Evolutionary conservation across 176 grass and related monocot species (phyloP).

Genomic region (Oryza punctata): DNA sequence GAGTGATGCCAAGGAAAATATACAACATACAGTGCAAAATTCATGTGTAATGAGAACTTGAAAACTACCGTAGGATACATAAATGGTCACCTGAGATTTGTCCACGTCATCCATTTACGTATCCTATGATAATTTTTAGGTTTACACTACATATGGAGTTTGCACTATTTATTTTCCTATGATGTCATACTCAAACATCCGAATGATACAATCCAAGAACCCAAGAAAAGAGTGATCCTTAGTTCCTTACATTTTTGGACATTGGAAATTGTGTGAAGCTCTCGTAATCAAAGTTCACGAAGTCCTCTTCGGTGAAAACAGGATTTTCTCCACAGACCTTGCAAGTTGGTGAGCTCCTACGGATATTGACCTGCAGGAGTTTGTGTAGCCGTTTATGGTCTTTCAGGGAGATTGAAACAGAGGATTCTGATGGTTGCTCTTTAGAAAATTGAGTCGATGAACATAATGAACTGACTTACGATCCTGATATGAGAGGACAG

Average conservation of each 20-base stretch:
- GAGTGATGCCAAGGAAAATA: background rate
- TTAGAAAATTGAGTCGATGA: background rate
- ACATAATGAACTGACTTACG: slow-evolving; percentile 55
- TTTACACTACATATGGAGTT: too few relatives aligned
- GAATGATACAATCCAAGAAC: background rate
- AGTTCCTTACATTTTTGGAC: slow-evolving; percentile 70
- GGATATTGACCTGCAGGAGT: slow-evolving; percentile 71
- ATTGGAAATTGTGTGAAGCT: slow-evolving; percentile 81
- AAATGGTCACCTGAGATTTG: too few relatives aligned
- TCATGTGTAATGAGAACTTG: too few relatives aligned
- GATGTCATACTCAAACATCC: background rate
- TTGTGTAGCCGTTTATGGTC: background rate
- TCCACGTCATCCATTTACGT: too few relatives aligned
- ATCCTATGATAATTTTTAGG: too few relatives aligned
- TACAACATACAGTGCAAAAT: too few relatives aligned
- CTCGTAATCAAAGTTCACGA: slow-evolving; percentile 89
- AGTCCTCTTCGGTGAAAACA: slow-evolving; percentile 54
- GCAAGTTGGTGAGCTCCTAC: slow-evolving; percentile 64
- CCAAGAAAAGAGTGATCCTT: background rate
- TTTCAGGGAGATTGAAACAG: background rate
- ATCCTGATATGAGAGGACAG: slow-evolving; percentile 68
- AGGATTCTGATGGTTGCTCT: background rate
- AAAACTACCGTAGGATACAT: too few relatives aligned
- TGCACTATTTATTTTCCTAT: too few relatives aligned
- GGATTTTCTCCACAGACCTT: slow-evolving; percentile 68